phyloP scores from a whole-genome alignment of 345 rosid species.

The thale cress (Arabidopsis thaliana) region TAIR10.1 NC_003070.9:4060001-4060500 shows the following conservation, averaged over 20 bases:
- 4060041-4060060: slow-evolving; percentile 37
- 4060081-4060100: slow-evolving; percentile 15
- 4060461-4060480: neutral
- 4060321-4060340: too few relatives aligned
- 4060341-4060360: neutral
- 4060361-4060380: slow-evolving; percentile 5
- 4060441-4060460: slow-evolving; percentile 23
- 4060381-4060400: neutral
- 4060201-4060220: neutral
- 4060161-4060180: neutral
- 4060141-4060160: slow-evolving; percentile 23
- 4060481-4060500: slow-evolving; percentile 13
- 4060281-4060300: neutral
- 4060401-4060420: slow-evolving; percentile 19
- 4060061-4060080: slow-evolving; percentile 42
- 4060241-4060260: neutral
- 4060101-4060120: slow-evolving; percentile 9
- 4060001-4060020: slow-evolving; percentile 39
- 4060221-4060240: neutral
- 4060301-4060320: neutral
- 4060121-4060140: slow-evolving; percentile 15
- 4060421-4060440: slow-evolving; percentile 27
- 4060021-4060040: slow-evolving; percentile 14
- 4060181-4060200: neutral
- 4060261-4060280: neutral